phyloP scores from a whole-genome alignment of 148 eudicot species.

The Hydrangea macrophylla region DNA sequence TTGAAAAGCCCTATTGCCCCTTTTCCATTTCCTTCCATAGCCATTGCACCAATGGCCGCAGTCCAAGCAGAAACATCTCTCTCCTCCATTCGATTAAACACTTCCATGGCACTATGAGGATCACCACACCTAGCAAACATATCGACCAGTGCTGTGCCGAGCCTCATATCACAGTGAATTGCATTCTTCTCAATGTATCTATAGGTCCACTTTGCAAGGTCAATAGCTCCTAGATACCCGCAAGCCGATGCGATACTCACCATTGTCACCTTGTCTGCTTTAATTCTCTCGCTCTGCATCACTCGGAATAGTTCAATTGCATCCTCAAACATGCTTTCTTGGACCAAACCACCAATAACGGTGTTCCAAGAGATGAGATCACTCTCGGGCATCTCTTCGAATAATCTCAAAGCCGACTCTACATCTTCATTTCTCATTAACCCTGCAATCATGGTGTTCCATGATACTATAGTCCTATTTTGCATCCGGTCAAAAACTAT shows the following conservation, averaged over 20 bases:
- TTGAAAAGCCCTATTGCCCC: constrained; percentile 33
- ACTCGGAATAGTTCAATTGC: constrained; percentile 29
- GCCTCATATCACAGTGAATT: constrained; percentile 20
- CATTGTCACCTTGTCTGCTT: constrained; percentile 37
- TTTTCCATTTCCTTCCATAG: constrained; percentile 33
- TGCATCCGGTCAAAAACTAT: constrained; percentile 31
- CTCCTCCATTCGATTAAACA: constrained; percentile 21
- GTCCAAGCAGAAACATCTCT: constrained; percentile 38
- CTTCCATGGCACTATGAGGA: constrained; percentile 22
- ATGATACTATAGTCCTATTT: constrained; percentile 34
- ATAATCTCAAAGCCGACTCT: constrained; percentile 16
- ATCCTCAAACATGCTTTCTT: constrained; percentile 23
- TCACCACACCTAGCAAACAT: constrained; percentile 45
- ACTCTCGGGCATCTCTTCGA: constrained; percentile 27
- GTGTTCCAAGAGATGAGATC: constrained; percentile 40
- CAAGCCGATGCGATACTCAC: constrained; percentile 31
- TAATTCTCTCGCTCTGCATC: constrained; percentile 31
- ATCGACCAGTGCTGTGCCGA: constrained; percentile 31
- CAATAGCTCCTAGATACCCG: constrained; percentile 34
- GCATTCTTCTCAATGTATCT: constrained; percentile 16
- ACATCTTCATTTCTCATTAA: constrained; percentile 21
- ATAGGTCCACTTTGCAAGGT: constrained; percentile 33
- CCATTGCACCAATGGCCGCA: constrained; percentile 37
- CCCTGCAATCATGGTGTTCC: constrained; percentile 37
- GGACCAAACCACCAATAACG: constrained; percentile 29